Evolutionary conservation across 2,329 filamentous ascomycete genomes (phyloP), one percentile per base, ranked within the genome.

Genomic region (Pseudogymnoascus sp.): DNA sequence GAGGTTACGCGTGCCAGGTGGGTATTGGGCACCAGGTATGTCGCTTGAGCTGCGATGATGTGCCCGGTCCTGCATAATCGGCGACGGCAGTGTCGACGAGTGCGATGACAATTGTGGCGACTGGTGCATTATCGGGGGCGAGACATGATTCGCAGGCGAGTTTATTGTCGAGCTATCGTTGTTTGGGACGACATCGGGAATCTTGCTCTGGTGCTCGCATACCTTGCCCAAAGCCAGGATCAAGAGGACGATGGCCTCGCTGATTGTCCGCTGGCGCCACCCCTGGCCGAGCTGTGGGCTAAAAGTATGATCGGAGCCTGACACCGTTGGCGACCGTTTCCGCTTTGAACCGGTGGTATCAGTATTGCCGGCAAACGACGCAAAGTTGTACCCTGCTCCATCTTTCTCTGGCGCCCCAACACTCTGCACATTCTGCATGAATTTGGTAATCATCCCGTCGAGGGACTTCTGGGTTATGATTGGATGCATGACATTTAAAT

Each of bases 151-250:
- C 8, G 44, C 23, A 8, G 44, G 21, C 14, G 44, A 28, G 44
- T 50, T 50, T 12, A 8, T 28, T 50, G 44, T 50, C 14, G 44
- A 53, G 25, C 47, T 14, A 28, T 28, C 44, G 12, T n/a, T 50
- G 21, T 70, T 69, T 14, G 78, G 80, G 6, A 89, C 80, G 2
- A 88, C 77, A 60, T 86, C 83, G 0, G 83, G 83, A 3, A 87
- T 78, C 66, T 76, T 78, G 0, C 79, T 78, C 50, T 78, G 79
- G 67, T 82, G 75, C 7, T 79, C 73, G 69, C 90, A 93, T 11
- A 97, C 89, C 70, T 91, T 92, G 16, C 94, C 94, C 5, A 99
- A 77, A 0, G 93, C 93, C 62, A 97, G 80, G 0, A 96, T 85
- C 3, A 93, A 80, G 2, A 97, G 80, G 1, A 97, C 84, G 40